A percentile compares a stretch with the other conserved stretches of the same genome.
Evolutionary conservation across 495 filamentous ascomycete genomes (phyloP).

Genomic region (Echria macrotheca): DNA sequence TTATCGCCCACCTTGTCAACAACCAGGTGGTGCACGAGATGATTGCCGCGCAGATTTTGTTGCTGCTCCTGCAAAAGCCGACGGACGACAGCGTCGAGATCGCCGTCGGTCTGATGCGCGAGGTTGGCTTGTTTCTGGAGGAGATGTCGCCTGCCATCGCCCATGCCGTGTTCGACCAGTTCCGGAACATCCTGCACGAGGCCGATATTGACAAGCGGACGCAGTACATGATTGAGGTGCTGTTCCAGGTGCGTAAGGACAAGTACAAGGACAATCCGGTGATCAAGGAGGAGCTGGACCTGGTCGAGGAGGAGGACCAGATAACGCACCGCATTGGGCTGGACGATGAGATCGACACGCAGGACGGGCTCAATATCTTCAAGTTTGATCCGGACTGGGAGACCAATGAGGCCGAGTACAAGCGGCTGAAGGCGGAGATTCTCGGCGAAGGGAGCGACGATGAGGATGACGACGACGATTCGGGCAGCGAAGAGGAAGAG

Average conservation of each 20-base stretch:
- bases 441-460: conserved; percentile 82
- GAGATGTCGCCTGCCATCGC: conserved; percentile 86
- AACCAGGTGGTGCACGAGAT: conserved; percentile 94
- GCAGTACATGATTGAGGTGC: conserved; percentile 97
- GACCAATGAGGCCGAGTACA: conserved; percentile 85
- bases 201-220: conserved; percentile 92
- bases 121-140: conserved; percentile 89
- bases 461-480: conserved; percentile 63
- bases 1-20: conserved; percentile 92
- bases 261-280: conserved; percentile 91
- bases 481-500: conserved; percentile 74
- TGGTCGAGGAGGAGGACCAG: conserved; percentile 96
- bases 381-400: conserved; percentile 89
- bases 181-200: conserved; percentile 90
- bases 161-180: conserved; percentile 88
- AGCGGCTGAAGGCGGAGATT: conserved; percentile 85
- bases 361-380: conserved; percentile 90
- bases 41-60: conserved; percentile 81
- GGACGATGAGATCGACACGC: conserved; percentile 73
- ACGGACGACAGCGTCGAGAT: conserved; percentile 98
- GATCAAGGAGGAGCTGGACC: conserved; percentile 85
- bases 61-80: conserved; percentile 84
- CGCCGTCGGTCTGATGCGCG: conserved; percentile 82
- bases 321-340: conserved; percentile 80
- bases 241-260: conserved; percentile 96